phyloP scores from a whole-genome alignment of 169 alveolate species.

The Eimeria brunetti region DNA sequence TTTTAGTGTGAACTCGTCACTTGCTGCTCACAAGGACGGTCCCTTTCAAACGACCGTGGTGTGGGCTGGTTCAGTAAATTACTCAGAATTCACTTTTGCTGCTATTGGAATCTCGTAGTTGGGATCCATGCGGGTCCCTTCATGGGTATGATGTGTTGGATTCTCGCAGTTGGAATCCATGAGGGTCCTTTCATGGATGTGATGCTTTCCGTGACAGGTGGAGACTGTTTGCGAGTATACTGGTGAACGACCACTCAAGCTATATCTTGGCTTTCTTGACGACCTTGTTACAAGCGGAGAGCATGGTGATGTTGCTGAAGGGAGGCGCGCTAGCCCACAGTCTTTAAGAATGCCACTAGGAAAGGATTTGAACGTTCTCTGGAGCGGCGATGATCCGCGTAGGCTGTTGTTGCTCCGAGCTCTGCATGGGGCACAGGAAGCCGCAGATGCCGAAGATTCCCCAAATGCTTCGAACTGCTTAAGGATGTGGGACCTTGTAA shows the following conservation, averaged over 20 bases:
- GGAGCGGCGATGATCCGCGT: slow-evolving; percentile 66
- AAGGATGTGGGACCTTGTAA: slow-evolving; percentile 9
- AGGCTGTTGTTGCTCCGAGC: slow-evolving; percentile 72
- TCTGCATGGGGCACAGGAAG: slow-evolving; percentile 74
- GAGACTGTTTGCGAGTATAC: slow-evolving; percentile 35
- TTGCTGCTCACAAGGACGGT: neutral
- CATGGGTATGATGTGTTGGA: neutral
- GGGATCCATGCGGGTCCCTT: neutral
- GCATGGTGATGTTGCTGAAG: neutral
- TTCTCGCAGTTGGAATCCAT: neutral
- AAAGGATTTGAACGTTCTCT: neutral
- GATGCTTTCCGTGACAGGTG: slow-evolving; percentile 27
- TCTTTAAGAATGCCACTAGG: neutral
- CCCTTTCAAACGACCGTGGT: neutral
- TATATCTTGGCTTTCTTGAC: slow-evolving; percentile 46
- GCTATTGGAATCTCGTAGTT: neutral
- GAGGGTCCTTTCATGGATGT: neutral
- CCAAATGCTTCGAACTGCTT: neutral
- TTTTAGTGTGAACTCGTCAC: neutral
- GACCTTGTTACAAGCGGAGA: neutral
- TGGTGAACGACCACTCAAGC: slow-evolving; percentile 28
- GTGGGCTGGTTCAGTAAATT: neutral
- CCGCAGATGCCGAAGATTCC: slow-evolving; percentile 54
- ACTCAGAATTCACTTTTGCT: neutral
- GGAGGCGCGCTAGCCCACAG: neutral